Conservation (phyloP, 257 asterid species). For the Nicotiana noctiflora region DNA sequence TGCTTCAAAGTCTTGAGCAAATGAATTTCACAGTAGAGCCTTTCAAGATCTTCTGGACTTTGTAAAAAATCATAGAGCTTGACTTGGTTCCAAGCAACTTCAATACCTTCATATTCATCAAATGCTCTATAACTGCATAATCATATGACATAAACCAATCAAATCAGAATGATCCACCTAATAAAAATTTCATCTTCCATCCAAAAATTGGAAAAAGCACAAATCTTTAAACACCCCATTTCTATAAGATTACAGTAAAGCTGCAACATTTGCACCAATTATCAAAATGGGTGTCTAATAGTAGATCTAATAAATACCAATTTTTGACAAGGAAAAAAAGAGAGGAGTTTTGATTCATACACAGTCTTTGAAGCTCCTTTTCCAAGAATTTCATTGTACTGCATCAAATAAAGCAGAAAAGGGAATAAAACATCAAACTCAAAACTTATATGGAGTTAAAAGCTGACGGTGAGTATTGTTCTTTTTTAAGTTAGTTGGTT, state of each 20-base stretch:
- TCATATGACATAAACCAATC: background rate
- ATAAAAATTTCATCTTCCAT: slow-evolving; percentile 1
- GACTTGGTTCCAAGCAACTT: slow-evolving; percentile 55
- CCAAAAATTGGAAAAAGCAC: background rate
- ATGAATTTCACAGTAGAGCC: slow-evolving; percentile 51
- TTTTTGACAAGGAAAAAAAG: background rate
- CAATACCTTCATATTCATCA: slow-evolving; percentile 50
- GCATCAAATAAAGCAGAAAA: slow-evolving; percentile 8
- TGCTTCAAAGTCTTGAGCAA: slow-evolving; percentile 42
- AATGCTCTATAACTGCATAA: slow-evolving; percentile 45
- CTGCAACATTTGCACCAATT: background rate
- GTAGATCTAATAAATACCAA: slow-evolving; percentile 8
- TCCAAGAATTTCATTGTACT: slow-evolving; percentile 45
- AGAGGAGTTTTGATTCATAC: slow-evolving; percentile 23
- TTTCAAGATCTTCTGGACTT: slow-evolving; percentile 47
- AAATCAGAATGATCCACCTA: slow-evolving; percentile 9
- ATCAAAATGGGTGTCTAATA: background rate
- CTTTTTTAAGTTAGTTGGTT: no score
- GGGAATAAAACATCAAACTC: slow-evolving; percentile 4
- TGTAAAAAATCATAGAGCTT: slow-evolving; percentile 43
- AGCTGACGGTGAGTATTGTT: background rate
- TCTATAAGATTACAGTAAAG: background rate
- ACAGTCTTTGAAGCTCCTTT: slow-evolving; percentile 53
- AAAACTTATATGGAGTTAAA: slow-evolving; percentile 2
- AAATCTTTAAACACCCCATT: slow-evolving; percentile 16